A percentile compares a stretch with the other conserved stretches of the same genome.
Conservation (phyloP, 73 alveolate genomes). For the Paraurostyla sp. region DNA sequence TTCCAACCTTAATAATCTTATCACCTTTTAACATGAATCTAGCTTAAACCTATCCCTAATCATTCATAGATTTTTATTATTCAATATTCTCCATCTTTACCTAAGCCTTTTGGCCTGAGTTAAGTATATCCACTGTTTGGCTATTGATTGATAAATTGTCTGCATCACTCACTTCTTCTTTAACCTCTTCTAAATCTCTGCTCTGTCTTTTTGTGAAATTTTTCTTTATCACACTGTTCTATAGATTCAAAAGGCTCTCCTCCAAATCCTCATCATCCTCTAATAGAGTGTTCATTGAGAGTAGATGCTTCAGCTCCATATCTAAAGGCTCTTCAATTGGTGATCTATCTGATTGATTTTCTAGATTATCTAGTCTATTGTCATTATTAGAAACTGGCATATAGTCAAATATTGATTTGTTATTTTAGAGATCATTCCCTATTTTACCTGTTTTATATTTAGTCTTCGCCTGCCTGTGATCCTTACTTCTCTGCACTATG, state of each 20-base stretch:
- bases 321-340: not conserved
- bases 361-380: too few species aligned
- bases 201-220: not conserved
- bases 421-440: constrained; percentile 31
- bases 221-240: not conserved
- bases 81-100: too few species aligned
- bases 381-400: too few species aligned
- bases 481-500: constrained; percentile 5
- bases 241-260: not conserved
- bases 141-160: too few species aligned
- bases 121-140: too few species aligned
- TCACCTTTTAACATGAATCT: constrained; percentile 52
- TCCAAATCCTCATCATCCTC: not conserved
- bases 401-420: constrained; percentile 45
- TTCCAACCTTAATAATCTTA: constrained; percentile 18
- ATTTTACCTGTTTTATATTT: constrained; percentile 43
- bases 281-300: not conserved
- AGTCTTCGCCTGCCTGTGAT: not conserved
- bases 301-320: not conserved
- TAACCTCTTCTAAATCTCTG: not conserved
- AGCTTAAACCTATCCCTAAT: not conserved
- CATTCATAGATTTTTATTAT: too few species aligned
- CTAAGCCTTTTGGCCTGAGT: too few species aligned
- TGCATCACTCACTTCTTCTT: constrained; percentile 57
- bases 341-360: not conserved